Evolutionary conservation across 139 green algal genomes (phyloP).

Genomic region (Pedinophyceae sp.): DNA sequence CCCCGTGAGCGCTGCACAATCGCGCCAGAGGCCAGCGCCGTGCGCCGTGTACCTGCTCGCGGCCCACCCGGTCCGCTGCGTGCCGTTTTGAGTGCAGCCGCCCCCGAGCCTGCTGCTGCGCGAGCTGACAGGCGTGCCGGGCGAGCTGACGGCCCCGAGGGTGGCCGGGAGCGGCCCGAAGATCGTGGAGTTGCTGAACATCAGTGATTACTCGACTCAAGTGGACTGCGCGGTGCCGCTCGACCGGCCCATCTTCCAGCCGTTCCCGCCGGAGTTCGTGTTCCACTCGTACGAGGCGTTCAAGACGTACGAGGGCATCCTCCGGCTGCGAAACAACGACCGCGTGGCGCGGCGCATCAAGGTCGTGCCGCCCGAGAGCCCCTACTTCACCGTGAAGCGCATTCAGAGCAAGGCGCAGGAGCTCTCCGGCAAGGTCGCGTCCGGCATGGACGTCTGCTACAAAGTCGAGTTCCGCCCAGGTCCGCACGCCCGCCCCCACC

Average conservation of each 20-base stretch:
- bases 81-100: too few species aligned
- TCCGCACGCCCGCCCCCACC: too few species aligned
- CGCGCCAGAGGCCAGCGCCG: too few species aligned
- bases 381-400: conserved; percentile 30
- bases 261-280: conserved; percentile 42
- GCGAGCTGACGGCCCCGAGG: too few species aligned
- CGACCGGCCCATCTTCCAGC: conserved; percentile 62
- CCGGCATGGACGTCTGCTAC: conserved; percentile 58
- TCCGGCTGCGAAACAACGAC: conserved; percentile 67
- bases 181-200: conserved; percentile 53
- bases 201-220: conserved; percentile 27
- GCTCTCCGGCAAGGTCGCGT: conserved; percentile 34
- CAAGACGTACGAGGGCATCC: conserved; percentile 29
- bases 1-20: too few species aligned
- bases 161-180: too few species aligned
- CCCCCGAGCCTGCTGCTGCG: too few species aligned
- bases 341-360: conserved; percentile 39
- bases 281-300: conserved; percentile 48
- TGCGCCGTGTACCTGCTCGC: too few species aligned
- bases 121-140: too few species aligned
- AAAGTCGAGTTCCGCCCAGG: conserved; percentile 37
- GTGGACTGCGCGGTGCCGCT: conserved; percentile 33
- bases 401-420: conserved; percentile 2
- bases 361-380: conserved; percentile 27
- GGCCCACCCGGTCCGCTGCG: too few species aligned